Evolutionary conservation across 345 rosid genomes (phyloP).

Genomic region (Noccaea caerulescens): DNA sequence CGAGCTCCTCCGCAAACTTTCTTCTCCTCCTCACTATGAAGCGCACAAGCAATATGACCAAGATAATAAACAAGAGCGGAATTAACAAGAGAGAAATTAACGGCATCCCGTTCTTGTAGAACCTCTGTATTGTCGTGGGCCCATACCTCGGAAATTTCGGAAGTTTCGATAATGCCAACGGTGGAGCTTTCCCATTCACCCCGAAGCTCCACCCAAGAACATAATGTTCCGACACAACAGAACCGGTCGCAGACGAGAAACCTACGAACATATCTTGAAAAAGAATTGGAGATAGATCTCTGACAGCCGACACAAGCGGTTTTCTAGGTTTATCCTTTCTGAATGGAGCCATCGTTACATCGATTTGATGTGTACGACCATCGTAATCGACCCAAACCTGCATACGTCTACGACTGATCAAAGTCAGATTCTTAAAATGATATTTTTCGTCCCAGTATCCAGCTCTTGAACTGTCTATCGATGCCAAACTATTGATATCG

Average conservation of each 20-base stretch:
- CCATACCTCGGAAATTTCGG: slow-evolving; percentile 51
- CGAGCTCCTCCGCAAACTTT: slow-evolving; percentile 63
- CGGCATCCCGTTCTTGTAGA: slow-evolving; percentile 45
- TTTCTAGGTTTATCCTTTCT: background rate
- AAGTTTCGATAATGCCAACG: background rate
- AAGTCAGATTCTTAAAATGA: background rate
- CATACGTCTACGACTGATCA: slow-evolving; percentile 3
- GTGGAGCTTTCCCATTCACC: slow-evolving; percentile 1
- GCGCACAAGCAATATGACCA: background rate
- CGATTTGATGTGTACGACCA: slow-evolving; percentile 22
- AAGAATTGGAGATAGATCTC: slow-evolving; percentile 31
- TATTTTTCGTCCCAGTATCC: background rate
- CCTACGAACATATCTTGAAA: slow-evolving; percentile 21
- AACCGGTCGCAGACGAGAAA: background rate
- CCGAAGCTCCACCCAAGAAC: slow-evolving; percentile 15
- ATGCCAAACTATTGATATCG: slow-evolving; percentile 27
- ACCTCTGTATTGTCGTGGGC: slow-evolving; percentile 16
- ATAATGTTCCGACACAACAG: background rate
- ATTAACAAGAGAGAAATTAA: slow-evolving; percentile 21
- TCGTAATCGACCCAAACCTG: slow-evolving; percentile 77
- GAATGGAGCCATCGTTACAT: background rate
- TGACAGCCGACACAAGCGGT: background rate
- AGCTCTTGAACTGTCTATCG: slow-evolving; percentile 13
- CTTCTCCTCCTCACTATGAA: slow-evolving; percentile 45
- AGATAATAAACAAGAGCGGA: slow-evolving; percentile 8